Conservation (phyloP, 306 rosid genomes). For the Begonia fuchsioides region DNA sequence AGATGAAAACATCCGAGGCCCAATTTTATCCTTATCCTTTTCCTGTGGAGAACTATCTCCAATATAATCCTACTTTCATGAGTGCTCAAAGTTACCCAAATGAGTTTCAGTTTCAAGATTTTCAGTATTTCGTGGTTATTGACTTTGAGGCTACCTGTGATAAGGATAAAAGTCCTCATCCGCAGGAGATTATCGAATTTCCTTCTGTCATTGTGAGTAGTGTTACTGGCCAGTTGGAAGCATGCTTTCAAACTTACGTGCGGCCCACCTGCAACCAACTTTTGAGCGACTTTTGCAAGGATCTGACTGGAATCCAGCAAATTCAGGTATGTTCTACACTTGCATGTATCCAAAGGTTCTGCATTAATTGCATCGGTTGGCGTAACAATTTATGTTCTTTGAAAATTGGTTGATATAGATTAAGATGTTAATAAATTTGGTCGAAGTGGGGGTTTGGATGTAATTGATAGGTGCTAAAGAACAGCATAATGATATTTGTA, state of each 20-base stretch:
- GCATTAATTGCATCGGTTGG: no score
- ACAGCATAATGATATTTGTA: no score
- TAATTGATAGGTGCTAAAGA: no score
- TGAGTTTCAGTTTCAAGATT: conserved; percentile 62
- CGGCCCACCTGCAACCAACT: conserved; percentile 77
- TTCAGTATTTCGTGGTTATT: conserved; percentile 91
- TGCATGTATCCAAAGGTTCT: no score
- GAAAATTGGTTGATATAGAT: no score
- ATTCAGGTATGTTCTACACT: conserved; percentile 49
- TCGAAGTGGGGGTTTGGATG: no score
- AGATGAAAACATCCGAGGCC: conserved; percentile 49
- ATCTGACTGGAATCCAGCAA: conserved; percentile 90
- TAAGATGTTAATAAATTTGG: no score
- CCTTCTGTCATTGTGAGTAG: conserved; percentile 93
- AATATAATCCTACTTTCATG: conserved; percentile 44
- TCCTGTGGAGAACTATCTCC: conserved; percentile 48
- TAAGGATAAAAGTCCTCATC: conserved; percentile 76
- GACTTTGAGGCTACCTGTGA: conserved; percentile 97
- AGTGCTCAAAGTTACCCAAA: conserved; percentile 47
- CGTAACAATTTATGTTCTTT: no score
- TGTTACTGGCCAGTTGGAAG: conserved; percentile 83
- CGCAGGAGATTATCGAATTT: conserved; percentile 91
- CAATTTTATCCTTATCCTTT: conserved; percentile 52
- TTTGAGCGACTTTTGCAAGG: conserved; percentile 83
- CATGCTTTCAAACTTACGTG: conserved; percentile 87